These are phyloP conservation scores for Raffaelea arxii DNA, from an alignment of 2,329 filamentous ascomycete species.

Conservation along the genomic window DNA sequence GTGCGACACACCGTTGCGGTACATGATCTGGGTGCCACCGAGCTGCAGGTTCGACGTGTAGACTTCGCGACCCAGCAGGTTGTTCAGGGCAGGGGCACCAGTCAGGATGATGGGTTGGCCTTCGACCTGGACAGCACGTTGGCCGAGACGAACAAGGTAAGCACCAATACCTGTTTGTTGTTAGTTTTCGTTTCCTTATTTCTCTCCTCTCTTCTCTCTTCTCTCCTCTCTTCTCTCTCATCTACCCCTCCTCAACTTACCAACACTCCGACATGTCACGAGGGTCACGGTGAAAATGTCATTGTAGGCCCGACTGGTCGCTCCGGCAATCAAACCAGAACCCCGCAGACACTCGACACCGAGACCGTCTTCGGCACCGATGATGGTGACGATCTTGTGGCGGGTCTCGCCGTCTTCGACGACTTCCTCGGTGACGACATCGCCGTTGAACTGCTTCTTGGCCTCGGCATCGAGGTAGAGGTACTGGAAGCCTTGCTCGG, in stretches of 20 bases:
- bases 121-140: slow-evolving; percentile 97
- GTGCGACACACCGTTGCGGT: slow-evolving; percentile 98
- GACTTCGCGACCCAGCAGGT: slow-evolving; percentile 92
- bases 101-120: slow-evolving; percentile 98
- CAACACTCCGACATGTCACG: slow-evolving; percentile 95
- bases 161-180: slow-evolving; percentile 69
- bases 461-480: slow-evolving; percentile 82
- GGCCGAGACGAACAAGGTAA: slow-evolving; percentile 94
- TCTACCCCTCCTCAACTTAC: slow-evolving; percentile 36
- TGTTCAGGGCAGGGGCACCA: slow-evolving; percentile 95
- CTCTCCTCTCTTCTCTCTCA: no score
- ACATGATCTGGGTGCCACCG: slow-evolving; percentile 99
- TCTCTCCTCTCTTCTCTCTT: no score
- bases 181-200: background rate
- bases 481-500: slow-evolving; percentile 90
- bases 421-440: slow-evolving; percentile 81
- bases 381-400: slow-evolving; percentile 86
- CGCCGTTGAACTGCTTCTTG: slow-evolving; percentile 78
- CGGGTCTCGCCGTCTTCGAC: slow-evolving; percentile 80
- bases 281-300: slow-evolving; percentile 98
- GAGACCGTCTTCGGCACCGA: slow-evolving; percentile 89
- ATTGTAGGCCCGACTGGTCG: slow-evolving; percentile 92
- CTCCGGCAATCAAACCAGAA: slow-evolving; percentile 95
- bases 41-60: slow-evolving; percentile 99
- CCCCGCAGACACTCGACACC: slow-evolving; percentile 96